A percentile compares a stretch with the other conserved stretches of the same genome.
phyloP scores from a whole-genome alignment of 1,284 basidiomycete species.

The Cutaneotrichosporon arboriforme region DNA sequence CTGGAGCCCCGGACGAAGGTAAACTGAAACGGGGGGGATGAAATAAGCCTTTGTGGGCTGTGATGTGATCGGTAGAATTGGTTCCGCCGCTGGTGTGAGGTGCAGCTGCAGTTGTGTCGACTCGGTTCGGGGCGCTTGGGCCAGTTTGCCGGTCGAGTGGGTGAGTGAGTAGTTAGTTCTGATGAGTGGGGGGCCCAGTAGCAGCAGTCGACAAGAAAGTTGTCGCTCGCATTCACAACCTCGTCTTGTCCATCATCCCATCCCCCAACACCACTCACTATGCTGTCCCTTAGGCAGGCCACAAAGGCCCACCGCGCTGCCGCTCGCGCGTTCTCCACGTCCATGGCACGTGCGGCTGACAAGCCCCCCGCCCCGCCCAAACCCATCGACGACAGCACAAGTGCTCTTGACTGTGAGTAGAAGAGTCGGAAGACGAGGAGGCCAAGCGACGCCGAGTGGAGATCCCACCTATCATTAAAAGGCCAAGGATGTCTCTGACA shows the following conservation, averaged over 20 bases:
- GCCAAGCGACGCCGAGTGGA: neutral
- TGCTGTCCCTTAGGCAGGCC: conserved; percentile 1
- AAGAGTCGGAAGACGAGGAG: conserved; percentile 13
- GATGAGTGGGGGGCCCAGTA: too few species aligned
- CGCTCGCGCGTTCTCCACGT: neutral
- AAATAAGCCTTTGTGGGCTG: too few species aligned
- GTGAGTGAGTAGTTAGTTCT: too few species aligned
- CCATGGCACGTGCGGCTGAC: neutral
- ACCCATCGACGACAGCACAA: conserved; percentile 81
- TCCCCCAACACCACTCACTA: neutral
- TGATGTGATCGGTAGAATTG: too few species aligned
- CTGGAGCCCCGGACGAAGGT: too few species aligned
- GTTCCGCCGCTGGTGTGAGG: too few species aligned
- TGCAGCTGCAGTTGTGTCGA: too few species aligned
- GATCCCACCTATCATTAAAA: neutral
- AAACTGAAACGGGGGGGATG: too few species aligned
- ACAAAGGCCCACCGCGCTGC: neutral
- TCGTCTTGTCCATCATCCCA: neutral
- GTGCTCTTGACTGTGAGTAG: conserved; percentile 89
- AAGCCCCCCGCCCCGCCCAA: conserved; percentile 27
- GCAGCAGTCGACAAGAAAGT: too few species aligned
- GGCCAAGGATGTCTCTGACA: neutral
- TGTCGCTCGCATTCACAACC: neutral
- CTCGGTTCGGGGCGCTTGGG: too few species aligned
- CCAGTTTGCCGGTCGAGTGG: too few species aligned